phyloP scores from a whole-genome alignment of 176 grass and related monocot species.

The Carex littledalei region DNA sequence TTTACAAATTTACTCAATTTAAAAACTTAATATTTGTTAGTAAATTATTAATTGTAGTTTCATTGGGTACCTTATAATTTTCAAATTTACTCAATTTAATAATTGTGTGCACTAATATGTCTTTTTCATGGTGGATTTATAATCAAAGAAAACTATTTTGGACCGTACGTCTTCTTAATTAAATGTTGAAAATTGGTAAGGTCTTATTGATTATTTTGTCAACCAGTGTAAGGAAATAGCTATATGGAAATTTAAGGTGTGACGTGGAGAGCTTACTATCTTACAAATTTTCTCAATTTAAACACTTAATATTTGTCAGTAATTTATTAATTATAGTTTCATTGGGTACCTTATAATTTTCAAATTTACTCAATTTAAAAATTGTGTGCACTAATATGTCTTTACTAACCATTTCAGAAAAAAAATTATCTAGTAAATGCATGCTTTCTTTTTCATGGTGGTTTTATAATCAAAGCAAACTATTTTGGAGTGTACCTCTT shows the following conservation, averaged over 20 bases:
- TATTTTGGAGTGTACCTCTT: background rate
- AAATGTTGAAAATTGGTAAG: background rate
- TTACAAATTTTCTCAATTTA: background rate
- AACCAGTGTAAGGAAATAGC: background rate
- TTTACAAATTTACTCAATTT: background rate
- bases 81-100: background rate
- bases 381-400: background rate
- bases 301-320: background rate
- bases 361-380: background rate
- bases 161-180: background rate
- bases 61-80: background rate
- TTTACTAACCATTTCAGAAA: background rate
- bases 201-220: background rate
- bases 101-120: background rate
- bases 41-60: background rate
- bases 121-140: background rate
- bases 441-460: background rate
- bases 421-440: background rate
- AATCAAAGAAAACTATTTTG: background rate
- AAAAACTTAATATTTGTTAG: background rate
- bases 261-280: background rate
- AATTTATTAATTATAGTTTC: background rate
- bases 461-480: background rate
- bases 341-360: background rate
- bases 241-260: no score